These are phyloP conservation scores for Gossypium turneri DNA, from an alignment of 345 rosid genomes.

Conservation along the genomic window DNA sequence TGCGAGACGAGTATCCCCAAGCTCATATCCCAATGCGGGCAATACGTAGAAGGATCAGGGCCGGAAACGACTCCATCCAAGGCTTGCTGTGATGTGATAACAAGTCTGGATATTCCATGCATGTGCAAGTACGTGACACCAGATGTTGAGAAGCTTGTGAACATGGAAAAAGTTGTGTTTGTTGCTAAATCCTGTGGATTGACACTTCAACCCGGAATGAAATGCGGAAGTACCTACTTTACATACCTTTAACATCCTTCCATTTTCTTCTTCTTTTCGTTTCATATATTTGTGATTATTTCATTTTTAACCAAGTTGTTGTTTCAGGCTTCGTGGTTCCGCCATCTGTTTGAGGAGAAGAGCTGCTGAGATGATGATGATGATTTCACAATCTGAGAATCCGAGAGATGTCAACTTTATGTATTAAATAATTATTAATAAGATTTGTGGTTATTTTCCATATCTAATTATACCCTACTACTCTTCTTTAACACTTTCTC, in stretches of 20 bases:
- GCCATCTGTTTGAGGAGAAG: neutral
- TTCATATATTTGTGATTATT: too few species aligned
- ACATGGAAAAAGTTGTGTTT: conserved; percentile 35
- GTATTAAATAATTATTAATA: neutral
- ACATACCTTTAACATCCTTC: neutral
- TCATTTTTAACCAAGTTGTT: neutral
- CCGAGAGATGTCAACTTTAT: neutral
- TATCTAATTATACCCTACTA: neutral
- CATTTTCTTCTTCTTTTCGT: neutral
- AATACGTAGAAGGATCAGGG: conserved; percentile 13
- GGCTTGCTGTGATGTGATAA: conserved; percentile 28
- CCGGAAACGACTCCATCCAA: conserved; percentile 23
- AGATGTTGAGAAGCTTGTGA: conserved; percentile 17
- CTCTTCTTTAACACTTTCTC: neutral
- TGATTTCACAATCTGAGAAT: neutral
- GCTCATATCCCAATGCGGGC: conserved; percentile 16
- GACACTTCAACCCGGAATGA: conserved; percentile 26
- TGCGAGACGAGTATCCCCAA: neutral
- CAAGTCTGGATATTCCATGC: conserved; percentile 21
- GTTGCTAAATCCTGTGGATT: conserved; percentile 33
- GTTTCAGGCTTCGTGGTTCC: neutral
- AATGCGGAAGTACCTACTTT: conserved; percentile 35
- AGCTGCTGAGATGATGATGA: neutral
- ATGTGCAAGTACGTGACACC: conserved; percentile 20
- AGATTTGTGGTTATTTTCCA: neutral